Base-by-base conservation (phyloP, 768 basidiomycete genomes). In the Naganishia vishniacii region DNA sequence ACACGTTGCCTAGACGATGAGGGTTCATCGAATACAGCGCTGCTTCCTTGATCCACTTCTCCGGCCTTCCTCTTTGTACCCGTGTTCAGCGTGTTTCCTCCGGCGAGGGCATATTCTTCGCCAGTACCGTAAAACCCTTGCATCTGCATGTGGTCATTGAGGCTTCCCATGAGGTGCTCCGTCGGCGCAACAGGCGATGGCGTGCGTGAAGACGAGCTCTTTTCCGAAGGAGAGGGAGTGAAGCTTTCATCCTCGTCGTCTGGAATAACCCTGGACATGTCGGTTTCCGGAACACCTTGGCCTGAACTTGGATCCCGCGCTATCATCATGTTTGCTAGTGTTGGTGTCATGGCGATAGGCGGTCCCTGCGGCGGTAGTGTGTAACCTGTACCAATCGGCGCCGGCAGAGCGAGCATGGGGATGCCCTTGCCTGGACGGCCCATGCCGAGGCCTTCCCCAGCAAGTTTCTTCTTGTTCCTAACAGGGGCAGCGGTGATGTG, bases 401-500 rank as follows among this genome's bases (percentile, higher is more conserved):
- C 37, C 11, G 53, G 53, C 26, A 49, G 62, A 32, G 61, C 34
- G 20, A 56, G 37, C 15, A 44, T 40, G 15, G 53, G 53, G 9
- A 56, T 40, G 9, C 53, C 53, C 37, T 40, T 56, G 11, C 53
- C 53, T 37, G 53, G 53, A 40, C 37, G 53, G 40, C 53, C 53
- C 20, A 40, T 56, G 5, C 59, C 59, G 9, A 60, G 41, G 34
- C 46, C 61, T 37, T 59, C 67, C 9, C 28, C 62, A 7, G 47
- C 41, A 20, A 63, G 40, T 58, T 76, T 73, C 61, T 77, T 78
- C 65, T 75, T 77, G 15, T 72, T 68, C 56, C 75, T 74, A 1
- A 71, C 68, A 48, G 88, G 81, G 28, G 84, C 83, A 25, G 90
- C 85, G 18, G 91, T 91, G 34, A 92, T 80, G 78, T 99, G 95